Evolutionary conservation across 768 basidiomycete genomes (phyloP), one percentile per base, ranked within the genome.

Genomic region (Kwoniella botswanensis): DNA sequence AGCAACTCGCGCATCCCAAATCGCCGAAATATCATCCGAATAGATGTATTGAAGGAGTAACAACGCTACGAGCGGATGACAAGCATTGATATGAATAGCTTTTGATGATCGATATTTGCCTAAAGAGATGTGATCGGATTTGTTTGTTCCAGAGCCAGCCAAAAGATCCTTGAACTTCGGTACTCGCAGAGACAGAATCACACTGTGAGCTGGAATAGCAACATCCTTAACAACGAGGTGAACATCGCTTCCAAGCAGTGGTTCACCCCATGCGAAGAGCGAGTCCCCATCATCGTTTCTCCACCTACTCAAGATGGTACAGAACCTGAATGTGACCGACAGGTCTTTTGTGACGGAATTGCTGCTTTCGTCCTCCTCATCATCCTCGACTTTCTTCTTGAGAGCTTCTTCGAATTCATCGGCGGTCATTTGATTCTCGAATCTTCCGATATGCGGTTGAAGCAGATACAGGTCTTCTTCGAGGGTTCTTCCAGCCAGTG

Each of bases 21-120:
- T 82, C 0, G 93, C 89, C 12, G 93, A 85, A 1, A 95, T 82
- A 52, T 90, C 88, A 80, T 99, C 96, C 1, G 92, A 88, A 83
- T 98, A 98, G n/a, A 98, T 83, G 77, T 94, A 98, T 24, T 89
- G 87, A 21, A 97, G 82, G 21, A 98, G 85, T 22, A 96, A 86
- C 17, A 97, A 87, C 17, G 91, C 82, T 0, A 93, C 85, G 7
- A 95, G 84, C 0, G 90, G 86, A 56, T 89, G 88, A 71, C 88
- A 88, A 1, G 88, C 88, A 0, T 85, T 78, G 55, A 96, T 76
- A 18, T 80, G 79, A 57, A 84, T 52, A 7, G 68, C 62, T 52
- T 64, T 62, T 35, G 69, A 70, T 10, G 50, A 53, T 43, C 50
- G 53, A 46, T 66, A 57, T 24, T 61, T 44, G 26, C 63, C 22